Percentiles rank a stretch among this genome's conserved stretches.
phyloP scores from a whole-genome alignment of 257 asterid species.

The Solanum rostratum region DNA sequence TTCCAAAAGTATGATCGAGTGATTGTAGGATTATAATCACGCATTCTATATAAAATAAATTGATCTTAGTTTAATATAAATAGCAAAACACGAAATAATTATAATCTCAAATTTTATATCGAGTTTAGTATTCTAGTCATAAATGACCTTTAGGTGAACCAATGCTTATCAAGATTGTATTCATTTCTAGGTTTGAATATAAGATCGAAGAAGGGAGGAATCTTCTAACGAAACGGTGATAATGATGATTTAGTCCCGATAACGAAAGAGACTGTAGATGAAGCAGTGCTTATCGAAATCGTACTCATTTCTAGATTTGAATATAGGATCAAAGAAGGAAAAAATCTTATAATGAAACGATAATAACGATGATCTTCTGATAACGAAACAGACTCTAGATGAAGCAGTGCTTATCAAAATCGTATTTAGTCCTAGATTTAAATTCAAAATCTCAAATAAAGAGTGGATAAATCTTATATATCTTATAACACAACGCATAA shows the following conservation, averaged over 20 bases:
- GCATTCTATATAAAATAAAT: neutral
- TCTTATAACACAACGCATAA: neutral
- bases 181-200: neutral
- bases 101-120: neutral
- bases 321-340: neutral
- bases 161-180: neutral
- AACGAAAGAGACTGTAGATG: neutral
- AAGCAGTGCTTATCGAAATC: neutral
- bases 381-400: neutral
- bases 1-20: neutral
- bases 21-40: neutral
- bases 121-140: neutral
- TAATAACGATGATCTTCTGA: no score
- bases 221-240: no score
- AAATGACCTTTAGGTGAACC: no score
- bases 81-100: neutral
- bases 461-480: neutral
- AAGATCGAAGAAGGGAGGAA: neutral
- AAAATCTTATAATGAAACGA: neutral
- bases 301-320: neutral
- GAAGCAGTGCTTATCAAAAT: no score
- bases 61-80: neutral
- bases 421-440: neutral
- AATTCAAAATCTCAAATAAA: no score
- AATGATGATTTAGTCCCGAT: no score